Evolutionary conservation across 2,329 filamentous ascomycete species (phyloP).

Genomic region (Exophiala phaeomuriformis): DNA sequence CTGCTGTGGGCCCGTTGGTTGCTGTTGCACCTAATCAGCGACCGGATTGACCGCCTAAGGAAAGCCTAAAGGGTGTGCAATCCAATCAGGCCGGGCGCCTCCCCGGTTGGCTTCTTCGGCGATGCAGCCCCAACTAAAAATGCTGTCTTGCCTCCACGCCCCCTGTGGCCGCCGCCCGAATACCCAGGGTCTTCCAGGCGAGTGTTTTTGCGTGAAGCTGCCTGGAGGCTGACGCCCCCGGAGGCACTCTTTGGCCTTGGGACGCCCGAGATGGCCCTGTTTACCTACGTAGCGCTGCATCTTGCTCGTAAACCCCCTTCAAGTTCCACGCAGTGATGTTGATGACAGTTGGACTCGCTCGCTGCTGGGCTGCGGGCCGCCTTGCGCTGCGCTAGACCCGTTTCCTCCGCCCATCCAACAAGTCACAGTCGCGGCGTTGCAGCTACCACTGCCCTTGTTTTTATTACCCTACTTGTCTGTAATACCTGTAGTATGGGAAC

Average conservation of each 20-base stretch:
- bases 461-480: not conserved
- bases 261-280: not conserved
- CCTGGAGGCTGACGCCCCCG: not conserved
- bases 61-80: conserved; percentile 8
- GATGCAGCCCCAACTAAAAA: conserved; percentile 13
- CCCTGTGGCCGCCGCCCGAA: conserved; percentile 1
- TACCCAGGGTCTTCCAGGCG: not conserved
- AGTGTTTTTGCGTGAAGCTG: not conserved
- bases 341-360: conserved; percentile 1
- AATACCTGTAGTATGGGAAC: not conserved
- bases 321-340: not conserved
- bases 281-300: not conserved
- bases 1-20: conserved; percentile 2
- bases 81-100: conserved; percentile 6
- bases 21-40: conserved; percentile 12
- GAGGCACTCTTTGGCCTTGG: not conserved
- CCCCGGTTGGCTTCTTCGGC: conserved; percentile 11
- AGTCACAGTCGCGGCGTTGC: not conserved
- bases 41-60: conserved; percentile 15
- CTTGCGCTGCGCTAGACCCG: not conserved
- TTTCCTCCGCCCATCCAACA: conserved; percentile 12
- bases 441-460: not conserved
- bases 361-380: not conserved
- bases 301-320: not conserved
- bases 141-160: not conserved